These are phyloP conservation scores for Abrus precatorius DNA, from an alignment of 306 rosid genomes.

Conservation along the genomic window DNA sequence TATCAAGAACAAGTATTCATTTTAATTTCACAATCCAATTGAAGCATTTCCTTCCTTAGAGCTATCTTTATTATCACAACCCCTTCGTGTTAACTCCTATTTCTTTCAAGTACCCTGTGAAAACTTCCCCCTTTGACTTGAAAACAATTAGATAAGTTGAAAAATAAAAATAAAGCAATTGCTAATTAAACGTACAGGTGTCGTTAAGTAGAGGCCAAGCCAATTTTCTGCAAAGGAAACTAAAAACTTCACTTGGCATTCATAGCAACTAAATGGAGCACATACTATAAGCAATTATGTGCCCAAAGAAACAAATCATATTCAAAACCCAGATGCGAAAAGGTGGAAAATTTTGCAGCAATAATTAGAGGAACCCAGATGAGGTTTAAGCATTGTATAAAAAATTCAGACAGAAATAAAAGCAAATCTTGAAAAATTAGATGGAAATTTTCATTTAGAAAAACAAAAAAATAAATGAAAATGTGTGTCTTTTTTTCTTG, in stretches of 20 bases:
- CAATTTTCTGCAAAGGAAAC: neutral
- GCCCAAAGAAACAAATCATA: neutral
- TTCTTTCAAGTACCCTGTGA: neutral
- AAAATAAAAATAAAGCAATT: neutral
- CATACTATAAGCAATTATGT: neutral
- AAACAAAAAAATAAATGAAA: neutral
- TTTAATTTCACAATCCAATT: neutral
- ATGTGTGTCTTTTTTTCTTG: neutral
- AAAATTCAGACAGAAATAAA: neutral
- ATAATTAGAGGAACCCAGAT: slow-evolving; percentile 15
- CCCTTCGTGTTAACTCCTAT: neutral
- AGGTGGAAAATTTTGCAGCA: neutral
- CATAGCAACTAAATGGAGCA: neutral
- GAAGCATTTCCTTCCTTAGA: slow-evolving; percentile 1
- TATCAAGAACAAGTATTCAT: neutral
- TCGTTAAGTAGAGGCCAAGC: neutral
- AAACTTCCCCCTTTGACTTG: neutral
- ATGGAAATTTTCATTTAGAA: neutral
- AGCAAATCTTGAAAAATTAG: neutral
- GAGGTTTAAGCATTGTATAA: neutral
- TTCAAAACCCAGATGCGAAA: neutral
- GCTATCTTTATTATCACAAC: slow-evolving; percentile 14
- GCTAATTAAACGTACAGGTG: neutral
- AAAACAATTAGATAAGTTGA: neutral
- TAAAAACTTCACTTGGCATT: slow-evolving; percentile 2